These are phyloP conservation scores for Trichoderma cornu-damae DNA, from an alignment of 2,329 filamentous ascomycete genomes.

Conservation along the genomic window DNA sequence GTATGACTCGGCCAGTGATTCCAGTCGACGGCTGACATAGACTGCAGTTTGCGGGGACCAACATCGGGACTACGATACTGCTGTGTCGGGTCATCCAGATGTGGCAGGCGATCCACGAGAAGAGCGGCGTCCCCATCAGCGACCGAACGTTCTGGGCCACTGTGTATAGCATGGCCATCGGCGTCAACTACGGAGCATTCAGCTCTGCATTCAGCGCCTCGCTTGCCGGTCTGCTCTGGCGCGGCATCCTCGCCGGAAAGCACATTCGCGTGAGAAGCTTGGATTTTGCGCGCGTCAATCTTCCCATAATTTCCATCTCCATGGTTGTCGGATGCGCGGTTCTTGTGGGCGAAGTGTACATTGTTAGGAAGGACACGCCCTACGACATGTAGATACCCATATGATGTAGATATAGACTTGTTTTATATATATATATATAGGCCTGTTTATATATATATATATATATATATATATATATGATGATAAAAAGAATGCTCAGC, in stretches of 20 bases:
- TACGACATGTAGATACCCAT: not conserved
- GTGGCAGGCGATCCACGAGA: constrained; percentile 57
- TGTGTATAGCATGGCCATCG: constrained; percentile 68
- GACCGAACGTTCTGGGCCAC: constrained; percentile 68
- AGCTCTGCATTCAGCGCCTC: constrained; percentile 68
- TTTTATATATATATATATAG: not conserved
- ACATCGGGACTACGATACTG: constrained; percentile 71
- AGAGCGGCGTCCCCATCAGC: constrained; percentile 45
- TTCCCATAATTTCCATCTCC: constrained; percentile 64
- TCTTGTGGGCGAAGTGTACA: constrained; percentile 59
- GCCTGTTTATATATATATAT: not conserved
- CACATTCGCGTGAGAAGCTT: constrained; percentile 58
- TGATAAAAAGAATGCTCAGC: not conserved
- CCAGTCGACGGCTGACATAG: not conserved
- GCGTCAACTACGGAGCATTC: constrained; percentile 71
- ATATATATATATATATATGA: not conserved
- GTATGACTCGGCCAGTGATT: constrained; percentile 28
- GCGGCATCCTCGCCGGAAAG: constrained; percentile 63
- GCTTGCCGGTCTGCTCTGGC: constrained; percentile 66
- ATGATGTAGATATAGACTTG: not conserved
- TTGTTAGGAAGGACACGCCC: constrained; percentile 31
- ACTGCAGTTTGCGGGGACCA: constrained; percentile 67
- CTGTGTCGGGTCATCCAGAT: constrained; percentile 64
- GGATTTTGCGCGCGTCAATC: constrained; percentile 64
- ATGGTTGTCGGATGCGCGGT: constrained; percentile 61